Percentiles rank a stretch among this genome's conserved stretches.
phyloP scores from a whole-genome alignment of 179 eudicot genomes.

The Beta corolliflora region DNA sequence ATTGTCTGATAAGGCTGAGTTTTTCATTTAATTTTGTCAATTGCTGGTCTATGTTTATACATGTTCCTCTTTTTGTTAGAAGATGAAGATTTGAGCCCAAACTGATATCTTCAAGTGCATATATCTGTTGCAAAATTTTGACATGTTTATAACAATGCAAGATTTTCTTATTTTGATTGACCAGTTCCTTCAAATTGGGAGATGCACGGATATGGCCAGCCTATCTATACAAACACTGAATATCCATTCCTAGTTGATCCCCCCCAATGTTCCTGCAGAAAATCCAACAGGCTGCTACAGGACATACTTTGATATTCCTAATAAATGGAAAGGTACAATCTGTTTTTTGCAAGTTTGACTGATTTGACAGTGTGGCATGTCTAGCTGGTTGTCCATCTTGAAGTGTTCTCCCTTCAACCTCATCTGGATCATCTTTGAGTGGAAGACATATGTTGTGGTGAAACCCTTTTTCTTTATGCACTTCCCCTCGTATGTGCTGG shows the following conservation, averaged over 20 bases:
- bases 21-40: neutral
- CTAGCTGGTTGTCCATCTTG: slow-evolving; percentile 4
- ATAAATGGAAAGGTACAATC: slow-evolving; percentile 82
- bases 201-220: slow-evolving; percentile 92
- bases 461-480: neutral
- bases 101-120: neutral
- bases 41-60: neutral
- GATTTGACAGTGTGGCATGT: neutral
- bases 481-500: too few species aligned
- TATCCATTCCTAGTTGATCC: slow-evolving; percentile 88
- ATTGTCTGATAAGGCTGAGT: neutral
- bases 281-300: slow-evolving; percentile 98
- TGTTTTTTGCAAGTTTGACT: slow-evolving; percentile 12
- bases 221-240: slow-evolving; percentile 82
- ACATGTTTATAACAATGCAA: slow-evolving; percentile 16
- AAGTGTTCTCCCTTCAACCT: neutral
- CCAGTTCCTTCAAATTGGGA: slow-evolving; percentile 99
- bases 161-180: slow-evolving; percentile 25
- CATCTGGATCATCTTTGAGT: neutral
- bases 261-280: slow-evolving; percentile 84
- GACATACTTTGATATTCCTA: slow-evolving; percentile 67
- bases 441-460: neutral
- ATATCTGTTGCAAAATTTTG: neutral
- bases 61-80: neutral
- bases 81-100: neutral